Percentiles rank a stretch among this genome's conserved stretches.
Conservation (phyloP, 169 alveolate species). For the Eimeria falciformis region DNA sequence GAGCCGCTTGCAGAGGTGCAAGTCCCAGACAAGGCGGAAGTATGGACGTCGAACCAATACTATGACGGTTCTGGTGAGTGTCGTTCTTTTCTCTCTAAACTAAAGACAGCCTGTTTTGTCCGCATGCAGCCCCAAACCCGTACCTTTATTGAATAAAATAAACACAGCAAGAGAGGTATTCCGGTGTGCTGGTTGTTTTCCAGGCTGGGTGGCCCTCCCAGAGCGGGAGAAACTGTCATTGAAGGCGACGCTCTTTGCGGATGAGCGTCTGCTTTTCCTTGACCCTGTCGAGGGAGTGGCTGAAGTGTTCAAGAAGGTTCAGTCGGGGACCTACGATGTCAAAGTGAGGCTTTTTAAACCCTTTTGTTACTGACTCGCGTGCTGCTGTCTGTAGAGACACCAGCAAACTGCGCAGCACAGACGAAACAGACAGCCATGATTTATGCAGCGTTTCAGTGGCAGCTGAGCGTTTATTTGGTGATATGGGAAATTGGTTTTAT, state of each 20-base stretch:
- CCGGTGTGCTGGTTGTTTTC: background rate
- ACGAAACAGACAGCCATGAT: no score
- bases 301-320: constrained; percentile 78
- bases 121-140: no score
- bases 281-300: constrained; percentile 82
- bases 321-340: constrained; percentile 84
- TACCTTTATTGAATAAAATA: no score
- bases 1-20: constrained; percentile 70
- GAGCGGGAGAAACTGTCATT: constrained; percentile 80
- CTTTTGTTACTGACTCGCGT: no score
- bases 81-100: constrained; percentile 50
- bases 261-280: constrained; percentile 82
- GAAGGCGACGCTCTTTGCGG: constrained; percentile 82
- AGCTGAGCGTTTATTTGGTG: no score
- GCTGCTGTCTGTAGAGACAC: no score
- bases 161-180: no score
- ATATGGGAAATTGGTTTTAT: no score
- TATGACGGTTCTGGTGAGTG: constrained; percentile 74
- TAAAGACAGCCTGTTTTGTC: background rate
- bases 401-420: no score
- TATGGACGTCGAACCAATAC: constrained; percentile 71
- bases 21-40: constrained; percentile 36
- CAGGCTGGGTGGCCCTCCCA: constrained; percentile 85
- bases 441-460: no score
- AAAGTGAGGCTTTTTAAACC: constrained; percentile 75